Percentiles rank a stretch among this genome's conserved stretches.
These are phyloP conservation scores for Suillus weaverae DNA, from an alignment of 768 basidiomycete genomes.

Conservation along the genomic window DNA sequence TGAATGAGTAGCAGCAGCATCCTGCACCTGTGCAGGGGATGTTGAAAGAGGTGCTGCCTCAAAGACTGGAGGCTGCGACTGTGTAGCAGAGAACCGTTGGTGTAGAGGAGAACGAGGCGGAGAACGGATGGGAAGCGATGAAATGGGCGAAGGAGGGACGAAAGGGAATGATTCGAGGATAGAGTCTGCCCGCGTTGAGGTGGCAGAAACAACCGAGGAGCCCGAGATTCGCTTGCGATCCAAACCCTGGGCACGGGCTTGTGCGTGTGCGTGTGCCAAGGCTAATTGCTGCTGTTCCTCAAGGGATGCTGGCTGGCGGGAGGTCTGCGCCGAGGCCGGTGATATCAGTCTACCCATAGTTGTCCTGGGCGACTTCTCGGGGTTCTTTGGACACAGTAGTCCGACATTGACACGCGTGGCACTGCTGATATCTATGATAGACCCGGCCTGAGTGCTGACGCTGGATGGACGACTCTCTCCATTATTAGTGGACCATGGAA, in stretches of 20 bases:
- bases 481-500: slow-evolving; percentile 43
- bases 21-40: not conserved
- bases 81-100: slow-evolving; percentile 50
- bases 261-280: slow-evolving; percentile 59
- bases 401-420: slow-evolving; percentile 71
- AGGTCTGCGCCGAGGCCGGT: slow-evolving; percentile 37
- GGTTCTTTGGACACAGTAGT: slow-evolving; percentile 36
- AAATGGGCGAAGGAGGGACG: slow-evolving; percentile 87
- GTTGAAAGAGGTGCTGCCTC: slow-evolving; percentile 3
- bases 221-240: slow-evolving; percentile 57
- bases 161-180: slow-evolving; percentile 88
- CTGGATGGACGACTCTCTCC: slow-evolving; percentile 56
- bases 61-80: slow-evolving; percentile 6
- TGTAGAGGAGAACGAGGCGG: slow-evolving; percentile 73
- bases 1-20: not conserved
- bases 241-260: slow-evolving; percentile 52
- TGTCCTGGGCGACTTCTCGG: slow-evolving; percentile 51
- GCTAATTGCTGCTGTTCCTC: slow-evolving; percentile 71
- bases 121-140: slow-evolving; percentile 72
- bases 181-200: slow-evolving; percentile 77
- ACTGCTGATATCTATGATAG: slow-evolving; percentile 58
- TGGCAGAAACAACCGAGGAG: slow-evolving; percentile 64
- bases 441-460: slow-evolving; percentile 61
- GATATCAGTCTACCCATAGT: slow-evolving; percentile 64
- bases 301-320: slow-evolving; percentile 33